Base-by-base conservation (phyloP, 176 grass and related monocot genomes). In the Eremochloa ophiuroides region DNA sequence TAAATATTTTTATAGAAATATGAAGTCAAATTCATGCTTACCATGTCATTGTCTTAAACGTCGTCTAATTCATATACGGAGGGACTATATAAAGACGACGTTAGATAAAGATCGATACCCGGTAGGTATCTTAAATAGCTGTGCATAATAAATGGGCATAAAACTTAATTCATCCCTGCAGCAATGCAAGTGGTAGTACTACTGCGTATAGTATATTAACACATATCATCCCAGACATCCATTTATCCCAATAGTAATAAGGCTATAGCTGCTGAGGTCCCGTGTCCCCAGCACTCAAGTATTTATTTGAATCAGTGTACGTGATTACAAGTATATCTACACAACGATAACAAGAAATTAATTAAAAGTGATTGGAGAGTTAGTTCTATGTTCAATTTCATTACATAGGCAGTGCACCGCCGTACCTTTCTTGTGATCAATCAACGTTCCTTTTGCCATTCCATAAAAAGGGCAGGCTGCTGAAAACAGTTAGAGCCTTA, bases 161-260 rank as follows among this genome's bases (percentile, higher is more conserved):
- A 86, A 75, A 80, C 77, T 27, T 80, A 55, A 17, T 34, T 80
- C 35, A 53, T 18, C 43, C 44, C 60, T 66, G 28, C 37, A 20
- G 18, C 63, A 69, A 77, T 9, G 55, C 55, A 59, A 59, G 55
- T 26, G 9, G 82, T 46, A 47, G 59, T 65, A 76, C 18, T 38
- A 51, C 46, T 69, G 63, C 51, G 33, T 25, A 23, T 23, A 73
- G 62, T 53, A 80, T 53, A 80, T 53, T 53, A 53, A 53, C 48
- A 33, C 13, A 64, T 50, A 20, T 5, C 28, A 12, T 27, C 29
- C 15, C 50, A 76, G 42, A 16, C 40, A 73, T 79, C 42, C 56
- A 53, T 85, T 70, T 41, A 86, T 35, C 31, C 10, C 76, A 56
- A 34, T 56, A 73, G 60, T 82, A 50, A 55, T 84, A 67, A 41